These are phyloP conservation scores for Microbotryomycetes sp. DNA, from an alignment of 1,284 basidiomycete genomes.

Conservation along the genomic window DNA sequence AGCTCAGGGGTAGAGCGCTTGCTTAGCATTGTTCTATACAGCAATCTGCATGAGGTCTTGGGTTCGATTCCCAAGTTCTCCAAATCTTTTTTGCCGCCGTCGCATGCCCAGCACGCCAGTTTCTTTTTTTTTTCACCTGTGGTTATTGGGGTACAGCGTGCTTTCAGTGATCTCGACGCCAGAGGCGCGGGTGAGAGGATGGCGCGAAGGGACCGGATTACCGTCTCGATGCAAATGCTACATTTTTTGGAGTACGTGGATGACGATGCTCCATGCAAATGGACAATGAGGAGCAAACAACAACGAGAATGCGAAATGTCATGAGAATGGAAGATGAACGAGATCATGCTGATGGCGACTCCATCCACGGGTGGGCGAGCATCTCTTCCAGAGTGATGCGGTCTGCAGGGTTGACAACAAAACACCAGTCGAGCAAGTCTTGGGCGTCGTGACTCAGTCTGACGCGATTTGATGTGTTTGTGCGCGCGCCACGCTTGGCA, in stretches of 20 bases:
- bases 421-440: conserved; percentile 34
- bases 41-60: neutral
- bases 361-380: conserved; percentile 37
- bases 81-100: neutral
- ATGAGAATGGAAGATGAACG: too few relatives aligned
- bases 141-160: neutral
- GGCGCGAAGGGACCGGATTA: too few relatives aligned
- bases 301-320: too few relatives aligned
- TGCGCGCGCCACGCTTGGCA: neutral
- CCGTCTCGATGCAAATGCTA: too few relatives aligned
- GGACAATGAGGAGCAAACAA: too few relatives aligned
- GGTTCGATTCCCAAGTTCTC: neutral
- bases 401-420: conserved; percentile 34
- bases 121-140: too few relatives aligned
- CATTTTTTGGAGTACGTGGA: too few relatives aligned
- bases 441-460: conserved; percentile 27
- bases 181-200: too few relatives aligned
- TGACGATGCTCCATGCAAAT: too few relatives aligned
- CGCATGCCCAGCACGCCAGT: too few relatives aligned
- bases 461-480: conserved; percentile 6
- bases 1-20: neutral
- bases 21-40: neutral
- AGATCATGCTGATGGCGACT: conserved; percentile 1
- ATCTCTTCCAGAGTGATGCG: conserved; percentile 35
- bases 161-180: too few relatives aligned